Base-by-base conservation (phyloP, 2,329 filamentous ascomycete genomes). In the Nakataea oryzae region DNA sequence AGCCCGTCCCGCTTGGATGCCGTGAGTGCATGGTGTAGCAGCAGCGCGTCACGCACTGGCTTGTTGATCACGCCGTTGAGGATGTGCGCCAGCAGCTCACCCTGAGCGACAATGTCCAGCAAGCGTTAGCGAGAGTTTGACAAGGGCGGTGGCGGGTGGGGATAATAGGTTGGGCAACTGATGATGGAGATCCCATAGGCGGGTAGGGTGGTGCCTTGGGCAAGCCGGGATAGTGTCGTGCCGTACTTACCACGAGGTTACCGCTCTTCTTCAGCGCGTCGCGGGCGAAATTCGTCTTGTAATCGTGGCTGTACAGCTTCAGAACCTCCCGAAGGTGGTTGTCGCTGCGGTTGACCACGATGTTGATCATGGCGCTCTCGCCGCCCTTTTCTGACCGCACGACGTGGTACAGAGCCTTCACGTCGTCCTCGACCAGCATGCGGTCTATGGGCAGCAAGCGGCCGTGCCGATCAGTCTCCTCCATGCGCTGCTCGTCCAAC, bases 11-110 rank as follows among this genome's bases (percentile, higher is more conserved):
- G 84, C 66, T 81, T 84, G 3, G 88, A 87, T 57, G 88, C 84
- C 26, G 86, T 88, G 66, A 97, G 86, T 2, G 95, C 93, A 76
- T 97, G 95, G 74, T 96, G 87, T 1, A 99, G 80, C 3, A 97
- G 86, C 50, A 97, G 82, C 3, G 93, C 91, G 73, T 97, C 95
- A 62, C 95, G 90, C 65, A 96, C 91, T 7, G 95, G 93, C 63
- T 90, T 90, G 77, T 97, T 97, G 78, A 97, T 96, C 63, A 96
- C 87, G 69, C 95, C 95, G 76, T 97, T 97, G 70, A 99, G 87
- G 68, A 97, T 91, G 74, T 97, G 95, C 0, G 92, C 91, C 50
- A 97, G 86, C 26, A 96, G 86, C 77, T 99, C 95, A 66, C 95
- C 95, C 93, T 97, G 64, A n/a, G 14, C 47, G 17, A 54, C 17